Base-by-base conservation (phyloP, 73 alveolate genomes). In the Durusdinium trenchii region DNA sequence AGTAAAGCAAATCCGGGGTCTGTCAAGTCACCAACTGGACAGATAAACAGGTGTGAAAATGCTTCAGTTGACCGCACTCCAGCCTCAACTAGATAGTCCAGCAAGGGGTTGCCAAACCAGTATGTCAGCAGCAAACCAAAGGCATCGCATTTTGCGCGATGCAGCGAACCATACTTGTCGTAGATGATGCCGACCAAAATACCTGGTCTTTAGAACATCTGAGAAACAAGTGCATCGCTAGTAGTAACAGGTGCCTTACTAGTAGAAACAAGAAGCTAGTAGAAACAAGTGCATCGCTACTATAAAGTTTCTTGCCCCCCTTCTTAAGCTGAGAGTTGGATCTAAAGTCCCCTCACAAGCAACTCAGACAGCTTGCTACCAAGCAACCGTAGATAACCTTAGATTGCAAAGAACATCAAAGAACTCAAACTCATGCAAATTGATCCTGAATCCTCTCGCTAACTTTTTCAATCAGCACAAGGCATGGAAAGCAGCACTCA, bases 131-230 rank as follows among this genome's bases (percentile, higher is more conserved):
- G 75, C 71, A 90, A 23, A 36, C 96, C 96, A 78, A 90, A 90
- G 16, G 96, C 86, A 48, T 90, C 96, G 73, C 96, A 90, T 86
- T 90, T 90, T 86, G 96, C 96, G 35, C 96, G n/a, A 76, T 90
- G 96, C 18, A 90, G 96, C 51, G 96, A 90, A 57, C 96, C 96
- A 67, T 90, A 90, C 52, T 67, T 62, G 87, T 90, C 96, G 40
- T 90, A 90, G 87, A 90, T 90, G 73, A 90, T 90, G 73, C 96
- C 96, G 4, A 90, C 96, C 69, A 90, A 73, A 51, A 90, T 90
- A 26, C 96, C 96, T 90, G 30, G 51, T 38, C 9, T 73, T n/a
- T 23, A 16, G 69, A 48, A 7, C 9, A 7, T 73, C 32, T 73
- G 85, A 75, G 54, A n/a, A n/a, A 7, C 2, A 73, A 73, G 18